A percentile compares a stretch with the other conserved stretches of the same genome.
Conservation (phyloP, 768 basidiomycete genomes). For the Flagelloscypha sp. region DNA sequence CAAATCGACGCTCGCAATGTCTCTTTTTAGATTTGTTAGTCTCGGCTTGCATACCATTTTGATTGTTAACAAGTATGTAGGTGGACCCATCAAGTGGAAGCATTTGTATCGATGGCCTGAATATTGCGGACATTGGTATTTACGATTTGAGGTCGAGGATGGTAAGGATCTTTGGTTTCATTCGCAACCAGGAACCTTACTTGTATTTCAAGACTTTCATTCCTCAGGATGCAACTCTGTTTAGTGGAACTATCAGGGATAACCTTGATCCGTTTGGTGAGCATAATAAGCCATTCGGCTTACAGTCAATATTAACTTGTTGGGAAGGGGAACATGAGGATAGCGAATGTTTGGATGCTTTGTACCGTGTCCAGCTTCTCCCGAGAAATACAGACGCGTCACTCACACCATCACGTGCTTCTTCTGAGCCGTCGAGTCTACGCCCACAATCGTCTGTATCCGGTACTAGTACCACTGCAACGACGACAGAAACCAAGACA, state of each 20-base stretch:
- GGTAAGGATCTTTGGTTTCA: not conserved
- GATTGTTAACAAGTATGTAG: constrained; percentile 8
- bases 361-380: constrained; percentile 62
- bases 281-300: too few relatives aligned
- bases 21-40: constrained; percentile 28
- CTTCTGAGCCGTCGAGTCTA: constrained; percentile 68
- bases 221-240: constrained; percentile 41
- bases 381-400: constrained; percentile 37
- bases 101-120: constrained; percentile 36
- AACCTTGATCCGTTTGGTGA: constrained; percentile 42
- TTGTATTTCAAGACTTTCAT: constrained; percentile 33
- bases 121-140: constrained; percentile 33
- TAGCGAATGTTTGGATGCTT: constrained; percentile 55
- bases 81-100: constrained; percentile 26
- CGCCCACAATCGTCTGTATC: constrained; percentile 36
- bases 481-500: constrained; percentile 57
- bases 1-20: constrained; percentile 27
- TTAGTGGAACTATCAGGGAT: constrained; percentile 49
- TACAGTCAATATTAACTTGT: too few relatives aligned
- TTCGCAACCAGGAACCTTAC: not conserved
- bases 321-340: too few relatives aligned
- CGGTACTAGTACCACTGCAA: constrained; percentile 36
- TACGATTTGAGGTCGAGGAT: constrained; percentile 16
- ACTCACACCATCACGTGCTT: constrained; percentile 59
- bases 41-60: not conserved